Evolutionary conservation across 352 stramenopile genomes (phyloP), one percentile per base, ranked within the genome.

Genomic region (Pythium monospermum): DNA sequence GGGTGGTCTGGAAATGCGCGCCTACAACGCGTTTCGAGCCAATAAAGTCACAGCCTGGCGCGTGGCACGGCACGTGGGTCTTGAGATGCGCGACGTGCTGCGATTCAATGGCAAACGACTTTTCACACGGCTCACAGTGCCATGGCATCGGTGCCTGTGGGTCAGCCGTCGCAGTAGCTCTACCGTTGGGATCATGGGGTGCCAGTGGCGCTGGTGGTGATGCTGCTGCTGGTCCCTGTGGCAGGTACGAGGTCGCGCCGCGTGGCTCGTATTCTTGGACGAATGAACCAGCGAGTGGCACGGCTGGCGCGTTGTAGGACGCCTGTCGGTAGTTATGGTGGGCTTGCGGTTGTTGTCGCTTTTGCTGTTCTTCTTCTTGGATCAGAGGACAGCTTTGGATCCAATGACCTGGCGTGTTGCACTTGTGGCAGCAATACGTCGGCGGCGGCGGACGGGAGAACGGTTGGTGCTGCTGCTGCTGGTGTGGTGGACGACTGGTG

Each of bases 351-450:
- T 53, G 46, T 38, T 61, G 41, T n/a, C 56, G 53, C 48, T 58
- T 62, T 30, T 69, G 43, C 12, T 58, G 57, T 12, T 61, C 57
- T 27, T 56, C 57, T 27, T 61, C 54, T 6, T 54, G 23, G 4
- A 57, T 31, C 30, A 83, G 61, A 7, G 76, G 64, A 43, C 80
- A 92, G 15, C 88, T 59, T 21, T 90, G 74, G 32, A 91, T 91
- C 82, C 82, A 93, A 40, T 93, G 82, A 4, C 82, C 82, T 21
- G 77, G 75, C 33, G 78, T 65, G 15, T 71, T 72, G 57, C 82
- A 93, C 30, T 90, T 90, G 52, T 86, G 79, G 37, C 82, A 93
- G 42, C 78, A 68, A 26, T 93, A 93, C 21, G 71, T 79, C 4
- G 66, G 53, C 6, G 79, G 82, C 2, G 79, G 79, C 2, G 65